Base-by-base conservation (phyloP, 768 basidiomycete species). In the Piloderma croceum region DNA sequence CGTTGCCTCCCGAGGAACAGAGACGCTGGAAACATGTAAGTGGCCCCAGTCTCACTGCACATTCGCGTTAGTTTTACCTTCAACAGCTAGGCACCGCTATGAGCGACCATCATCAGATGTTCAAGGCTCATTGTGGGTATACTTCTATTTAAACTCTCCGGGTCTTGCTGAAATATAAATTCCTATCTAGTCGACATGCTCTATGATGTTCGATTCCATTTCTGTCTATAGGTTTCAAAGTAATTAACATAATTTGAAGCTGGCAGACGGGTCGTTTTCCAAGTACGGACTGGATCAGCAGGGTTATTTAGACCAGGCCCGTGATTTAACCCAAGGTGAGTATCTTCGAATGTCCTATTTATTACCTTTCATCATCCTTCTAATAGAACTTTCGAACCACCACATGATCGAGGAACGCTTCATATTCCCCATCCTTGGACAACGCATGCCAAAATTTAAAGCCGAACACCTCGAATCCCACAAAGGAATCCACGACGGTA, bases 401-500 rank as follows among this genome's bases (percentile, higher is more conserved):
- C 78, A 79, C 50, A 72, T 68, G 9, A 72, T 74, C 43, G 76
- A 77, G 47, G 76, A 78, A 52, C 55, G 59, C 11, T 59, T 68
- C 43, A 52, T 79, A 20, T 80, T 79, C 53, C 76, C 76, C 2
- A 45, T 68, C 5, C 61, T 80, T 11, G 75, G 65, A 1, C 64
- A 65, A 46, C 60, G 58, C 20, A 74, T 80, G 67, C 66, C 70
- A 10, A 53, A 68, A 48, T 78, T 79, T 47, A 53, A 65, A 3
- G 54, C 56, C 7, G 64, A 57, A 9, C 76, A 78, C 48, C 49
- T 74, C 20, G 61, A 64, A 41, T 73, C 73, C 3, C 77, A 78
- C 46, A 62, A 65, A 40, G 66, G 54, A 4, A 78, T 80, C n/a
- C 76, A 80, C 47, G 63, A 71, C 37, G 76, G 73, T 73, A n/a